These are phyloP conservation scores for Aspergillus neoniger DNA, from an alignment of 2,329 filamentous ascomycete species.

Conservation along the genomic window DNA sequence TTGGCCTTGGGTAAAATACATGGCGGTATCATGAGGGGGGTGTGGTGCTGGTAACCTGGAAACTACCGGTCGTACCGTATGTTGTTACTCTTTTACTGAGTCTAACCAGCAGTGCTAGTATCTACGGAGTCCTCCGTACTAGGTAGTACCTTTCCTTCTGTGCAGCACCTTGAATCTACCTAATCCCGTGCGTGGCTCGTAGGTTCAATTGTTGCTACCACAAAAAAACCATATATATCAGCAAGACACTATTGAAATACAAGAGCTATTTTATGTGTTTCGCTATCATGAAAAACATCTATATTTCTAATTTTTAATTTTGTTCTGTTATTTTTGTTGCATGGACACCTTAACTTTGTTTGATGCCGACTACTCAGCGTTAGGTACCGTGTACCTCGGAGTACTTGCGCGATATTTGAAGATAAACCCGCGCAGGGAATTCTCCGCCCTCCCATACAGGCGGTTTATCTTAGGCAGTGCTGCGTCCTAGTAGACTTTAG, in stretches of 20 bases:
- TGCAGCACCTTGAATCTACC: neutral
- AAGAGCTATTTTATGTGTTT: neutral
- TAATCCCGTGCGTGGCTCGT: neutral
- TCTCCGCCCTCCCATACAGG: slow-evolving; percentile 6
- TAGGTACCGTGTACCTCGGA: slow-evolving; percentile 2
- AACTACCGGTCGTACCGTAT: neutral
- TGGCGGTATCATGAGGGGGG: slow-evolving; percentile 10
- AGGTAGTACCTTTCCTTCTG: neutral
- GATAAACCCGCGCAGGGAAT: slow-evolving; percentile 3
- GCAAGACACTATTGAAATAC: too few species aligned
- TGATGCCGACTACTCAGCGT: neutral
- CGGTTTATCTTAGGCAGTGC: neutral
- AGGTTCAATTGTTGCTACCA: neutral
- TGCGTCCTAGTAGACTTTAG: neutral
- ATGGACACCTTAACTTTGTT: neutral
- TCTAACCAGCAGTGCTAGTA: slow-evolving; percentile 2
- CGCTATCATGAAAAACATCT: neutral
- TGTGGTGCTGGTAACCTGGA: slow-evolving; percentile 1
- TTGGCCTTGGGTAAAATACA: slow-evolving; percentile 16
- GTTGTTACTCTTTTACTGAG: slow-evolving; percentile 1
- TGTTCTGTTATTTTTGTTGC: neutral
- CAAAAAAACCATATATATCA: neutral
- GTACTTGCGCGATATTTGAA: slow-evolving; percentile 6
- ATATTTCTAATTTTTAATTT: too few species aligned
- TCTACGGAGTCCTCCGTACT: neutral